Percentiles rank a stretch among this genome's conserved stretches.
Conservation (phyloP, 106 monocot genomes). For the Phalaenopsis aphrodite region DNA sequence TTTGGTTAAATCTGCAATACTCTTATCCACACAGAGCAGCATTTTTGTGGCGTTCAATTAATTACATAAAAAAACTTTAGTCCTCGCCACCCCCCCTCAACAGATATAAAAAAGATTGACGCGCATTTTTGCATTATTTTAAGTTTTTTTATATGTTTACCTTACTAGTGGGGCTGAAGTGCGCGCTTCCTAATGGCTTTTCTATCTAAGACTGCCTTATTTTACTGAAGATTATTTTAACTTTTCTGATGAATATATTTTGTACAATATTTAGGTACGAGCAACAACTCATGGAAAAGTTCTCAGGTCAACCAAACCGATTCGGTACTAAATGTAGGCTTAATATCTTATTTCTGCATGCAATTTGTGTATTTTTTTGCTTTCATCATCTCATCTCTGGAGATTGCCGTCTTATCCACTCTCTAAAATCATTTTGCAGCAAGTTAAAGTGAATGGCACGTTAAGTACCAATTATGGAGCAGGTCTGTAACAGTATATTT, state of each 20-base stretch:
- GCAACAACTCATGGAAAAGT: constrained; percentile 11
- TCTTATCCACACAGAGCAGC: no score
- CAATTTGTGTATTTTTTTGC: background rate
- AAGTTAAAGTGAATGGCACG: constrained; percentile 38
- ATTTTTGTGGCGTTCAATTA: no score
- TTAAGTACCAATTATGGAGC: constrained; percentile 24
- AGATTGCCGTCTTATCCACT: background rate
- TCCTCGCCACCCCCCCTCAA: no score
- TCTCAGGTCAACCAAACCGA: constrained; percentile 6
- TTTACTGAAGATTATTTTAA: background rate
- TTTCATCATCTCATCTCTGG: background rate
- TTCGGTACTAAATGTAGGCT: background rate
- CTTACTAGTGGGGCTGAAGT: no score
- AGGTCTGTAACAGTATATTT: constrained; percentile 18
- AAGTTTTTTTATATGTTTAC: no score
- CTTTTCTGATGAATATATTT: background rate
- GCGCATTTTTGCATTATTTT: no score
- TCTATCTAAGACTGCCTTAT: no score
- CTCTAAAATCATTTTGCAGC: constrained; percentile 27
- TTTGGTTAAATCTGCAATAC: no score
- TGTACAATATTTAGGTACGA: constrained; percentile 1
- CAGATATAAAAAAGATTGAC: no score
- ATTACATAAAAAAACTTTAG: no score
- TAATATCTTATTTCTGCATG: background rate
- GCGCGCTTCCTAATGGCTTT: no score